phyloP scores from a whole-genome alignment of 179 eudicot genomes.

The Heliamphora pulchella region DNA sequence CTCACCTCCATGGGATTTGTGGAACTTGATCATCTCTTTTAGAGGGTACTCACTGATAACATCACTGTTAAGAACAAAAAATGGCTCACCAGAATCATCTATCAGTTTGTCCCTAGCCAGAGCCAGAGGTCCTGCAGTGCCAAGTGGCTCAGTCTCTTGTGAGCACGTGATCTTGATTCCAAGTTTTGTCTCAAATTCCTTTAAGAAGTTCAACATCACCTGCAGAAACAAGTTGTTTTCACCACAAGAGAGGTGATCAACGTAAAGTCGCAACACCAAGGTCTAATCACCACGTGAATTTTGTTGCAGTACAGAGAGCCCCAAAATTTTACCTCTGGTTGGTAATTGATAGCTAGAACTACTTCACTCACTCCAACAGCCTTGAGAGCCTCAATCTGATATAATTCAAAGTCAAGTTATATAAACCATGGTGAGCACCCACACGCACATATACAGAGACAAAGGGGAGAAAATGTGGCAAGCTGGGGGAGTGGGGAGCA shows the following conservation, averaged over 20 bases:
- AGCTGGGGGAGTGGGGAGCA: neutral
- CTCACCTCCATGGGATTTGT: slow-evolving; percentile 77
- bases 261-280: neutral
- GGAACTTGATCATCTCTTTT: slow-evolving; percentile 68
- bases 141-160: slow-evolving; percentile 92
- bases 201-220: slow-evolving; percentile 87
- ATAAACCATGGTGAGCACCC: neutral
- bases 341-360: slow-evolving; percentile 86
- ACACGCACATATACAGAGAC: neutral
- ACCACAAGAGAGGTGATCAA: neutral
- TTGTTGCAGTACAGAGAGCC: neutral
- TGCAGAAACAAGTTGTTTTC: slow-evolving; percentile 22
- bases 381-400: slow-evolving; percentile 83
- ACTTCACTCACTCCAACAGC: slow-evolving; percentile 88
- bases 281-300: neutral
- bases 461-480: neutral
- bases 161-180: slow-evolving; percentile 77
- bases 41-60: slow-evolving; percentile 88
- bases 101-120: slow-evolving; percentile 79
- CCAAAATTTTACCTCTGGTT: slow-evolving; percentile 57
- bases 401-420: neutral
- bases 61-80: slow-evolving; percentile 90
- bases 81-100: slow-evolving; percentile 73
- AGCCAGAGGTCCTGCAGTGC: slow-evolving; percentile 94
- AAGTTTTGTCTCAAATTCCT: slow-evolving; percentile 74